Percentiles rank a stretch among this genome's conserved stretches.
These are phyloP conservation scores for Calonectria ilicicola DNA, from an alignment of 2,329 filamentous ascomycete species.

Conservation along the genomic window DNA sequence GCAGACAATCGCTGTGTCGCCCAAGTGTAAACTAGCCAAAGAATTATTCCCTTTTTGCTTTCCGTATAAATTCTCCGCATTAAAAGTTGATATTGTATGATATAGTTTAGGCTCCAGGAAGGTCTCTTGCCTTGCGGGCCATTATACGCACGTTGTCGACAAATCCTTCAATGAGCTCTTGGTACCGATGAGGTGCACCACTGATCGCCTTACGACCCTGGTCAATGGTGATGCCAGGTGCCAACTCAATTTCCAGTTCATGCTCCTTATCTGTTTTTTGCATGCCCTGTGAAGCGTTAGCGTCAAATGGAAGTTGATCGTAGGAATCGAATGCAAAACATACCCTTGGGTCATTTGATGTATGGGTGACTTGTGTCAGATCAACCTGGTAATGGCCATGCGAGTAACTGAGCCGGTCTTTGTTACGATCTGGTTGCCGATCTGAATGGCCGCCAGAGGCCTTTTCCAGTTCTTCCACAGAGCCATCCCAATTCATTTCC, in stretches of 20 bases:
- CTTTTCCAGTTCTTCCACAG: conserved; percentile 67
- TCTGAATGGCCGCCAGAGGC: conserved; percentile 50
- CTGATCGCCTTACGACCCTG: conserved; percentile 70
- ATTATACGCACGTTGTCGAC: conserved; percentile 78
- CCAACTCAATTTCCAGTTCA: conserved; percentile 84
- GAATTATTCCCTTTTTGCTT: conserved; percentile 6
- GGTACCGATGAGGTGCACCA: conserved; percentile 69
- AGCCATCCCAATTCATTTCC: conserved; percentile 87
- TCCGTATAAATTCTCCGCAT: not conserved
- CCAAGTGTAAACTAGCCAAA: not conserved
- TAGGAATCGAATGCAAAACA: conserved; percentile 29
- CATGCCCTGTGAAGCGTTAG: conserved; percentile 47
- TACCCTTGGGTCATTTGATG: conserved; percentile 51
- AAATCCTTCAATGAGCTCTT: conserved; percentile 77
- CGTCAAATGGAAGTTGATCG: not conserved
- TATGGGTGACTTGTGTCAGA: conserved; percentile 85
- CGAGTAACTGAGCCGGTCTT: conserved; percentile 91
- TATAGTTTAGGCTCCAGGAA: conserved; percentile 26
- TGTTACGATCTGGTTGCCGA: conserved; percentile 74
- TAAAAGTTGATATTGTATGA: not conserved
- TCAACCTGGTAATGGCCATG: conserved; percentile 92
- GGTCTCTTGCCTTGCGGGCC: conserved; percentile 56
- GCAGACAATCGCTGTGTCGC: not conserved
- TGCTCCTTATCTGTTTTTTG: conserved; percentile 73
- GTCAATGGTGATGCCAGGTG: conserved; percentile 71